Evolutionary conservation across 257 asterid genomes (phyloP).

Genomic region (Solanum sitiens): DNA sequence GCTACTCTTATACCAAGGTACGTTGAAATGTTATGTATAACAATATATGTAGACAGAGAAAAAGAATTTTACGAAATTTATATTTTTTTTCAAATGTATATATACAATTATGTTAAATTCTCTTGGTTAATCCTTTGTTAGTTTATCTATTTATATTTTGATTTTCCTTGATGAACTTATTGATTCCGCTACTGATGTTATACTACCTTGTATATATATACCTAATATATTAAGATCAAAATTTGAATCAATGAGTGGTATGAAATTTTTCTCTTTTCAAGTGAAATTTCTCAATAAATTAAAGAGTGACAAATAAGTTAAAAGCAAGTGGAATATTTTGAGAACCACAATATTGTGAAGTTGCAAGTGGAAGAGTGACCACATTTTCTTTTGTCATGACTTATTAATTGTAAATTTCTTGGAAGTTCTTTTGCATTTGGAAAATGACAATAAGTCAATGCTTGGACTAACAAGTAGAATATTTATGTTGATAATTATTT

Average conservation of each 20-base stretch:
- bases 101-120: neutral
- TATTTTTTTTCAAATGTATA: neutral
- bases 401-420: neutral
- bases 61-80: neutral
- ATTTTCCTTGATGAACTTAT: neutral
- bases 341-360: neutral
- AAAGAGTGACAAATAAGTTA: neutral
- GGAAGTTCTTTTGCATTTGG: neutral
- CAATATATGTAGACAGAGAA: neutral
- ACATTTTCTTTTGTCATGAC: neutral
- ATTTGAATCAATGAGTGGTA: neutral
- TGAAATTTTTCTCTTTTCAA: neutral
- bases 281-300: neutral
- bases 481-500: neutral
- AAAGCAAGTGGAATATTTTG: neutral
- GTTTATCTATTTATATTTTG: neutral
- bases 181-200: accelerated
- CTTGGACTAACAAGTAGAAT: neutral
- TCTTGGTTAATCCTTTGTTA: too few relatives aligned
- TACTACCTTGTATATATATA: neutral
- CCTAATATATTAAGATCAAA: neutral
- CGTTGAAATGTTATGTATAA: neutral
- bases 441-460: neutral
- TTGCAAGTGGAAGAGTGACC: neutral
- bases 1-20: neutral